Evolutionary conservation across 805 yeast species (phyloP), one percentile per base, ranked within the genome.

Genomic region (Candida xyloterini): DNA sequence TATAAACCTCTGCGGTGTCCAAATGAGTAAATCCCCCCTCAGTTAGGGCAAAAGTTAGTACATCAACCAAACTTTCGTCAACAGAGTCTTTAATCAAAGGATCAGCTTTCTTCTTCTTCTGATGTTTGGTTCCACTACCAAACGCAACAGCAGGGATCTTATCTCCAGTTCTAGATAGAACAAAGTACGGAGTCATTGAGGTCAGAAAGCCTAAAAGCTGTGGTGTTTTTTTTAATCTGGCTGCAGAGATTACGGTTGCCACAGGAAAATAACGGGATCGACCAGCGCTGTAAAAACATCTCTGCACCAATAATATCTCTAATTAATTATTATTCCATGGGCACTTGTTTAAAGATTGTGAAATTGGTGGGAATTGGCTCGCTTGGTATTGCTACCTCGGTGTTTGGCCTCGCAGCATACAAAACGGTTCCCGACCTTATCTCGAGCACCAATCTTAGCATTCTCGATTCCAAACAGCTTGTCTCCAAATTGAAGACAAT

Each of bases 1-100:
- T 69, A 58, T 82, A 82, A n/a, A 69, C 63, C 48, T 82, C 85
- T 1, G 88, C 88, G 7, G 83, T 77, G 53, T 81, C 89, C 31
- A 82, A 59, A 56, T 80, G 87, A 32, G 61, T 68, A 58, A 73
- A 77, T 0, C 84, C 83, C 11, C 58, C 55, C 25, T 45, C 47
- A 2, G 70, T 60, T 15, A 82, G 53, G 2, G 87, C 80, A 21
- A 57, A 54, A 5, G 57, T 43, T 21, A 79, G 47, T 15, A 76
- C 69, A 5, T 70, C 66, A 5, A 73, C 76, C 28, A 80, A 61
- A 7, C 60, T 67, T 20, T 70, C 66, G 35, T 59, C 62, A 4
- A 55, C 32, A 7, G 56, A 40, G 20, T 46, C 55, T 25, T 43
- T 48, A 18, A 37, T 33, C 10, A 30, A 24, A 4, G 55, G 55